A percentile compares a stretch with the other conserved stretches of the same genome.
Conservation (phyloP, 805 yeast species). For the Candida alai region DNA sequence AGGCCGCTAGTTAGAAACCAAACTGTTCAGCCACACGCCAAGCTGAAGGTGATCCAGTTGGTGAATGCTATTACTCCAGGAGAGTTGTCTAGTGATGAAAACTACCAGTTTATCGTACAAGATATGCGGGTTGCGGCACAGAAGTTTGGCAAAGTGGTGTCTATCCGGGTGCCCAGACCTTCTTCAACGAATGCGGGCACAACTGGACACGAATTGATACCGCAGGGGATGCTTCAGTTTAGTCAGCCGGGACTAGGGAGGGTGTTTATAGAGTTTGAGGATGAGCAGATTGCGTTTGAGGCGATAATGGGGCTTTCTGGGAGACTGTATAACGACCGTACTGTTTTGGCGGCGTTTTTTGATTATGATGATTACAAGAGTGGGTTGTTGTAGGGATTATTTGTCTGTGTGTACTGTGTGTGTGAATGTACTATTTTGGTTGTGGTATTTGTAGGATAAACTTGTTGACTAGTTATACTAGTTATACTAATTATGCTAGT, state of each 20-base stretch:
- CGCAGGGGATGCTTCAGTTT: slow-evolving; percentile 19
- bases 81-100: slow-evolving; percentile 52
- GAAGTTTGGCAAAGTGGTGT: slow-evolving; percentile 48
- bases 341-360: slow-evolving; percentile 60
- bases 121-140: slow-evolving; percentile 51
- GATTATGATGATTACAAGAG: slow-evolving; percentile 56
- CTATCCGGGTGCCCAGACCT: slow-evolving; percentile 61
- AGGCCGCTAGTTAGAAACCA: slow-evolving; percentile 35
- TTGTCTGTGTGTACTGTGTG: no score
- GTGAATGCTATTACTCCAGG: slow-evolving; percentile 63
- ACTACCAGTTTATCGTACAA: slow-evolving; percentile 45
- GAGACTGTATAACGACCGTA: slow-evolving; percentile 60
- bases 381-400: slow-evolving; percentile 29
- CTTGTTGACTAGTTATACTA: no score
- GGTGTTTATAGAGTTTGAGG: slow-evolving; percentile 62
- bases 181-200: no score
- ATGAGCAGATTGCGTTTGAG: slow-evolving; percentile 44
- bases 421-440: no score
- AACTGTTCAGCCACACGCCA: slow-evolving; percentile 31
- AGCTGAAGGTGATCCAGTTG: slow-evolving; percentile 57
- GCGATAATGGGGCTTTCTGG: slow-evolving; percentile 67
- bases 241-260: slow-evolving; percentile 63
- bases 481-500: no score
- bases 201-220: slow-evolving; percentile 46
- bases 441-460: no score